phyloP scores from a whole-genome alignment of 2,329 filamentous ascomycete genomes.

The Chalaropsis thielavioides region DNA sequence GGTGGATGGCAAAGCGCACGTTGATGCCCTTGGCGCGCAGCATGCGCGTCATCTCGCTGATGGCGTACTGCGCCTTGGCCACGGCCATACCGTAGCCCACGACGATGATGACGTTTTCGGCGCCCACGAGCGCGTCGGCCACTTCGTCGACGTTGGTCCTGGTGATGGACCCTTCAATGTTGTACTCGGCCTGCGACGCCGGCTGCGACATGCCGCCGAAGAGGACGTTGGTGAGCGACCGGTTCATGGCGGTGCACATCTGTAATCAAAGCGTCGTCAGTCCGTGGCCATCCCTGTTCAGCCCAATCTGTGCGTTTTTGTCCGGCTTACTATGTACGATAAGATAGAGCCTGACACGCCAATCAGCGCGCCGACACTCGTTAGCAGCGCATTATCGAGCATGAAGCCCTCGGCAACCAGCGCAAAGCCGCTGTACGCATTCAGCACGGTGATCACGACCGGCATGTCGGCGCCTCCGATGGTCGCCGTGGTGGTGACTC shows the following conservation, averaged over 20 bases:
- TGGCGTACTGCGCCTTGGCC: conserved; percentile 82
- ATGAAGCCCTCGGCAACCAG: conserved; percentile 84
- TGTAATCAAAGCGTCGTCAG: background rate
- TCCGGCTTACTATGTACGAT: conserved; percentile 47
- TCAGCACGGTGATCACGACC: conserved; percentile 78
- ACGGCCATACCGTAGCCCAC: conserved; percentile 93
- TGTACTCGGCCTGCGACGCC: conserved; percentile 43
- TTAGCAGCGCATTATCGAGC: conserved; percentile 74
- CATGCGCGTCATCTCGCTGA: conserved; percentile 63
- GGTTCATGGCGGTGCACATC: conserved; percentile 81
- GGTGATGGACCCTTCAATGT: conserved; percentile 67
- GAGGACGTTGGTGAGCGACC: conserved; percentile 74
- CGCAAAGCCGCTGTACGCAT: conserved; percentile 82
- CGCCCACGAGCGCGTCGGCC: conserved; percentile 57
- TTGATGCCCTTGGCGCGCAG: conserved; percentile 63
- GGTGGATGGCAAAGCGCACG: conserved; percentile 81
- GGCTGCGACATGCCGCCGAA: conserved; percentile 67
- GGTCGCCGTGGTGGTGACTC: conserved; percentile 73
- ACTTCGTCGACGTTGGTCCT: conserved; percentile 70
- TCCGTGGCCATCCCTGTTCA: background rate
- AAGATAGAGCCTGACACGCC: conserved; percentile 80
- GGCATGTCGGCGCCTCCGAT: conserved; percentile 94
- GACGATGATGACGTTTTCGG: conserved; percentile 76
- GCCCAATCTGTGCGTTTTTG: background rate
- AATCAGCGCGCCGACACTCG: conserved; percentile 73